phyloP scores from a whole-genome alignment of 2,329 filamentous ascomycete genomes.

The Scedosporium boydii region DNA sequence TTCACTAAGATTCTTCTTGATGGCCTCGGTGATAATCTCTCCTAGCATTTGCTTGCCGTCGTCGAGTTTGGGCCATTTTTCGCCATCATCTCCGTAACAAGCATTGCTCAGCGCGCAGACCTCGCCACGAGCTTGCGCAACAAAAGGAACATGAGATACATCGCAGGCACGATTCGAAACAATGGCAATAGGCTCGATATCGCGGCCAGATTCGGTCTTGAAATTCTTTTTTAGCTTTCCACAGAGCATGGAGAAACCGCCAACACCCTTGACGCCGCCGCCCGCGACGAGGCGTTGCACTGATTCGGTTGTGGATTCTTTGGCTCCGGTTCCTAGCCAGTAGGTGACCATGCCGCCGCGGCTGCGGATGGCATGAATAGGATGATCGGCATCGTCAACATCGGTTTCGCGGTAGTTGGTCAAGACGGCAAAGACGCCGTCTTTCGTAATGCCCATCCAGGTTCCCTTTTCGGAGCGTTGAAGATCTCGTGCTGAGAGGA shows the following conservation, averaged over 20 bases:
- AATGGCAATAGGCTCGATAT: constrained; percentile 44
- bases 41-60: constrained; percentile 38
- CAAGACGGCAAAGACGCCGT: constrained; percentile 52
- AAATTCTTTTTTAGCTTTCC: constrained; percentile 41
- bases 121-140: constrained; percentile 39
- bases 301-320: constrained; percentile 39
- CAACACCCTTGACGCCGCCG: constrained; percentile 48
- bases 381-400: constrained; percentile 37
- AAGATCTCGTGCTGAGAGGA: constrained; percentile 53
- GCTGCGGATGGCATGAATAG: constrained; percentile 45
- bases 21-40: constrained; percentile 30
- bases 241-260: constrained; percentile 59
- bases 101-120: constrained; percentile 56
- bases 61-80: constrained; percentile 52
- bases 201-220: constrained; percentile 10
- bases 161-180: constrained; percentile 51
- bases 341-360: constrained; percentile 55
- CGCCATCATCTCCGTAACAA: constrained; percentile 36
- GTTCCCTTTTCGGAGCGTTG: constrained; percentile 54
- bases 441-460: constrained; percentile 54
- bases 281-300: constrained; percentile 42
- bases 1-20: constrained; percentile 27
- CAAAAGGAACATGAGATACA: constrained; percentile 45
- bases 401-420: constrained; percentile 57
- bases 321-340: constrained; percentile 43